Evolutionary conservation across 2,329 filamentous ascomycete species (phyloP), one percentile per base, ranked within the genome.

Genomic region (Botrytis fragariae): DNA sequence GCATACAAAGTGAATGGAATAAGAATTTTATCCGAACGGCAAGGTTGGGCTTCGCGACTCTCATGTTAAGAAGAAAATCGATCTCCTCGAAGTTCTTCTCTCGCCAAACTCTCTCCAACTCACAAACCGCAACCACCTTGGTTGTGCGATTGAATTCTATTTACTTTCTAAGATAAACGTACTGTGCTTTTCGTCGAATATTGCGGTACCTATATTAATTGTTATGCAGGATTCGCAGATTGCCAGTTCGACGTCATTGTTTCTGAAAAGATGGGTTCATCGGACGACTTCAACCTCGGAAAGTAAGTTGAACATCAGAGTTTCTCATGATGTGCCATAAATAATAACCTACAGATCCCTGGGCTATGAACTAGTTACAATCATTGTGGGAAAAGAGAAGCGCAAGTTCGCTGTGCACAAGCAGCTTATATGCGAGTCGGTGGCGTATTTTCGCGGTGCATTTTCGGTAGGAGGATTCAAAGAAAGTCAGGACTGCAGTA

Each of bases 371-470:
- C 35, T 77, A 1, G 77, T 80, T 6, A 75, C 64, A 5, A 72
- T 80, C 20, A 64, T 68, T 20, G 78, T 78, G 3, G 79, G 79
- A 16, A 61, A 65, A 10, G 70, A 76, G 29, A 42, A 62, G 22
- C 73, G 74, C 35, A 48, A 74, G 29, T 80, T 79, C 54, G 29
- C 71, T 9, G 32, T 79, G 25, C 79, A 79, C 51, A 77, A 77
- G 51, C 72, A 77, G 18, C 59, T 79, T 4, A 61, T 81, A 14
- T 77, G 74, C 57, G 29, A 70, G 18, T 67, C 51, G 6, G 54
- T 68, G 5, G 32, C 51, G 10, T 75, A 62, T 61, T 75, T 77
- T 51, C 44, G 32, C 2, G 70, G 37, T 35, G 72, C 72, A 5
- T 77, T 77, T 25, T 72, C 39, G 4, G 37, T 35, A 8, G 54